These are phyloP conservation scores for Xerocomus potaroensis DNA, from an alignment of 768 basidiomycete genomes.

Conservation along the genomic window DNA sequence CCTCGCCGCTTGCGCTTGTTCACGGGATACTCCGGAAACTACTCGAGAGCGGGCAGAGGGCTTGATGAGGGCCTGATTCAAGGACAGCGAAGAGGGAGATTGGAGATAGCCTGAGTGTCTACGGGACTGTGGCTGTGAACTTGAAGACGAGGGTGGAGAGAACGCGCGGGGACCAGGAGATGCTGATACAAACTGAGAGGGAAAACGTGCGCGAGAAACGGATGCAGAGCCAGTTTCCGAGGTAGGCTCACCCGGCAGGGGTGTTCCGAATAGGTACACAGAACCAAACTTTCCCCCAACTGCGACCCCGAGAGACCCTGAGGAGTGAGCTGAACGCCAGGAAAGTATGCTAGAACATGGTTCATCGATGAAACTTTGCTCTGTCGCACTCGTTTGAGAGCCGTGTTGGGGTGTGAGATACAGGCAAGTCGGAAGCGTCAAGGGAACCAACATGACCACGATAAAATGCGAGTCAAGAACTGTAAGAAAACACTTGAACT, in stretches of 20 bases:
- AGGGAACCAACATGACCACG: constrained; percentile 24
- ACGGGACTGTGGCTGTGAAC: constrained; percentile 19
- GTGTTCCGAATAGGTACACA: constrained; percentile 26
- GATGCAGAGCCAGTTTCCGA: constrained; percentile 6
- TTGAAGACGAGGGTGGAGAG: constrained; percentile 22
- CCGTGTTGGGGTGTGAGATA: constrained; percentile 1
- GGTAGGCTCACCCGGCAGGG: constrained; percentile 19
- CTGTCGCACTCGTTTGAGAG: constrained; percentile 11
- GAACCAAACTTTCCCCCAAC: constrained; percentile 24
- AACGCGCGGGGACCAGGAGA: constrained; percentile 9
- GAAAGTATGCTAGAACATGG: constrained; percentile 12
- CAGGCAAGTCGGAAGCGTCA: constrained; percentile 20
- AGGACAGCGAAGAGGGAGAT: constrained; percentile 36
- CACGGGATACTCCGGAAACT: constrained; percentile 67
- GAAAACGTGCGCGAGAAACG: constrained; percentile 10
- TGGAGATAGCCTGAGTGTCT: constrained; percentile 25
- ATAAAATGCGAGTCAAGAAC: not conserved
- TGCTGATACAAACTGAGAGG: constrained; percentile 1
- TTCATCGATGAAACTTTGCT: constrained; percentile 25
- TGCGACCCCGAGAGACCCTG: constrained; percentile 13
- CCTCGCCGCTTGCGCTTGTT: constrained; percentile 72
- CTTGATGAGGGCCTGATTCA: constrained; percentile 44
- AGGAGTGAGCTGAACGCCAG: constrained; percentile 12
- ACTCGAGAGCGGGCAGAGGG: constrained; percentile 55
- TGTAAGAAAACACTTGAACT: not conserved